These are phyloP conservation scores for Dunaliella salina DNA, from an alignment of 163 green algal genomes.

Conservation along the genomic window DNA sequence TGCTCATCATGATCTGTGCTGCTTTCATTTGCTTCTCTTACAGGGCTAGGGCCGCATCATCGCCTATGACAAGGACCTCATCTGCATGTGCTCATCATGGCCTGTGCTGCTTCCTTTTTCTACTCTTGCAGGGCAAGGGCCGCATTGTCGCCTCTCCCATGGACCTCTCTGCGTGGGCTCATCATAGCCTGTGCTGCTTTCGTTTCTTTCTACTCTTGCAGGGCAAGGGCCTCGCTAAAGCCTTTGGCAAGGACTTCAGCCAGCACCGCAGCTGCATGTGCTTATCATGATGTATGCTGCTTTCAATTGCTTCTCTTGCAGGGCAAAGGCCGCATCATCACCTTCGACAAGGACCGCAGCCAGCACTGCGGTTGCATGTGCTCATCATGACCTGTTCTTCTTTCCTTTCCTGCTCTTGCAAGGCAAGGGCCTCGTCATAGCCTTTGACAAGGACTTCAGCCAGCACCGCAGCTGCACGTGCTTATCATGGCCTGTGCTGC, in stretches of 20 bases:
- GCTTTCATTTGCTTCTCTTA: too few relatives aligned
- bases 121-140: conserved; percentile 39
- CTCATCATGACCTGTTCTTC: neutral
- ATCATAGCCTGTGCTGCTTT: neutral
- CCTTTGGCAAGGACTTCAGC: too few relatives aligned
- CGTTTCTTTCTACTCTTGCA: neutral
- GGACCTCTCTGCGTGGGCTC: conserved; percentile 51
- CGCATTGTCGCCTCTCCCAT: conserved; percentile 82
- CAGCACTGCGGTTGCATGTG: conserved; percentile 18
- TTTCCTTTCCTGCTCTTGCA: neutral
- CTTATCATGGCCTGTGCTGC: neutral
- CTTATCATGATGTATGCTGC: too few relatives aligned
- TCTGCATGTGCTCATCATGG: too few relatives aligned
- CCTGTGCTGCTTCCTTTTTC: too few relatives aligned
- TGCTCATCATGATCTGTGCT: too few relatives aligned
- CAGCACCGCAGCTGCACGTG: neutral
- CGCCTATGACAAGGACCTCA: too few relatives aligned
- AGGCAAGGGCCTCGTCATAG: neutral
- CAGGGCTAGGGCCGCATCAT: too few relatives aligned
- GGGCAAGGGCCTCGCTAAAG: too few relatives aligned
- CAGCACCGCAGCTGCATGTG: too few relatives aligned
- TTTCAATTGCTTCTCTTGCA: too few relatives aligned
- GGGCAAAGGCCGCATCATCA: conserved; percentile 62
- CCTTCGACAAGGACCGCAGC: conserved; percentile 82
- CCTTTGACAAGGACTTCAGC: neutral